phyloP scores from a whole-genome alignment of 78 protist genomes.

The Dictyostelium discoideum region DNA sequence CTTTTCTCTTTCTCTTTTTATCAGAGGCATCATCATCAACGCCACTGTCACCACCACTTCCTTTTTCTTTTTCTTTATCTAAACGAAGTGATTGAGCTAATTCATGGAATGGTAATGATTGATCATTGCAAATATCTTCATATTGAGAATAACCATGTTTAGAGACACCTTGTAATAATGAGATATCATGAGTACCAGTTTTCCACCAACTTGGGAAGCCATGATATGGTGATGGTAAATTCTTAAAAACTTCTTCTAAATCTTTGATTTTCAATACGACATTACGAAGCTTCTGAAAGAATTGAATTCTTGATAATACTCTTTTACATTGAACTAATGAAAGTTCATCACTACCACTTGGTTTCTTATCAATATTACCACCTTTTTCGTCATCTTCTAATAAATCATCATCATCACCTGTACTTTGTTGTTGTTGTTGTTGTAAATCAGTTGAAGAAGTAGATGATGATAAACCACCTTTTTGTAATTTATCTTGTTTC shows the following conservation, averaged over 20 bases:
- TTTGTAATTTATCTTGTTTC: background rate
- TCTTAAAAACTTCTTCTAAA: background rate
- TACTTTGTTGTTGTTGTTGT: background rate
- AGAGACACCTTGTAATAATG: conserved; percentile 36
- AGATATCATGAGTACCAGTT: conserved; percentile 54
- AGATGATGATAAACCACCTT: background rate
- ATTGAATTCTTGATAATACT: conserved; percentile 50
- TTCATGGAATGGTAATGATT: conserved; percentile 34
- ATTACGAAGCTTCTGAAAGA: conserved; percentile 40
- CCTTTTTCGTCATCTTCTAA: conserved; percentile 22
- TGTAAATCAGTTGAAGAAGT: background rate
- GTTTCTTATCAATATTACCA: background rate
- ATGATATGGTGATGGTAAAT: conserved; percentile 12
- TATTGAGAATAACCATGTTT: conserved; percentile 78
- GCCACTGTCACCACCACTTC: background rate
- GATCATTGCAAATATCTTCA: conserved; percentile 63
- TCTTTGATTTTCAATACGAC: background rate
- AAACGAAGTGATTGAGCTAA: background rate
- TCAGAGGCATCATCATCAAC: background rate
- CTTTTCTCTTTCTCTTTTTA: conserved; percentile 66
- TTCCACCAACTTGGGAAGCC: conserved; percentile 78
- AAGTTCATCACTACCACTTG: conserved; percentile 15
- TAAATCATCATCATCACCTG: background rate
- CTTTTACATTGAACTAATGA: conserved; percentile 78
- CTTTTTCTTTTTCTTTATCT: background rate